These are phyloP conservation scores for Exophiala mesophila DNA, from an alignment of 2,329 filamentous ascomycete genomes.

Conservation along the genomic window DNA sequence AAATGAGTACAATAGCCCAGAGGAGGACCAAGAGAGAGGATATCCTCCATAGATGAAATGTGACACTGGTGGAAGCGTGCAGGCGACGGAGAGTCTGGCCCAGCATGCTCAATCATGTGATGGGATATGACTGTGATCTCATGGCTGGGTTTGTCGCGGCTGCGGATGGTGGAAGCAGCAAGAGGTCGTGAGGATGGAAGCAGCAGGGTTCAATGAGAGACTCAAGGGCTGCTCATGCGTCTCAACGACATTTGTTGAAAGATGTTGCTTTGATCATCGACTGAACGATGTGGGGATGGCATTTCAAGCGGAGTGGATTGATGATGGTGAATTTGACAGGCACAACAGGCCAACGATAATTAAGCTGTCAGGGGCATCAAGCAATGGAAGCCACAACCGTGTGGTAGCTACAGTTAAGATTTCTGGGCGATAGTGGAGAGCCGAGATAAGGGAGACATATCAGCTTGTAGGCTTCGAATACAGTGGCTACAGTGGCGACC, in stretches of 20 bases:
- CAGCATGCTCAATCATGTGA: not conserved
- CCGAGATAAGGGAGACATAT: too few relatives aligned
- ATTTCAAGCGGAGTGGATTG: not conserved
- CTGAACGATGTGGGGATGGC: not conserved
- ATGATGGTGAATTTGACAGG: too few relatives aligned
- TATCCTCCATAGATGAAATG: slow-evolving; percentile 13
- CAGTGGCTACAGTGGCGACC: too few relatives aligned
- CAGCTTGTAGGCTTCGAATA: too few relatives aligned
- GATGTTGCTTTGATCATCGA: too few relatives aligned
- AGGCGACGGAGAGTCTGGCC: slow-evolving; percentile 2
- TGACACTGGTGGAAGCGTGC: slow-evolving; percentile 12
- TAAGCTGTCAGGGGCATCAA: not conserved
- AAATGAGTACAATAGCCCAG: slow-evolving; percentile 75
- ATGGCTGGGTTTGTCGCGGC: too few relatives aligned
- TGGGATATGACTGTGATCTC: not conserved
- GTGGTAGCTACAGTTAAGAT: not conserved
- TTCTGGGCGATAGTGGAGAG: not conserved
- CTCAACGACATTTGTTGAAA: too few relatives aligned
- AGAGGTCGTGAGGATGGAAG: too few relatives aligned
- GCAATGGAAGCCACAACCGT: not conserved
- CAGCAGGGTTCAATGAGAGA: too few relatives aligned
- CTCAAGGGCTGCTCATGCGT: too few relatives aligned
- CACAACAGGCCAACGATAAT: too few relatives aligned
- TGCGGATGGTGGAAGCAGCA: too few relatives aligned
- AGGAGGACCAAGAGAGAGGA: slow-evolving; percentile 54